Evolutionary conservation across 1,284 basidiomycete genomes (phyloP).

Genomic region (Bondarzewia mesenterica): DNA sequence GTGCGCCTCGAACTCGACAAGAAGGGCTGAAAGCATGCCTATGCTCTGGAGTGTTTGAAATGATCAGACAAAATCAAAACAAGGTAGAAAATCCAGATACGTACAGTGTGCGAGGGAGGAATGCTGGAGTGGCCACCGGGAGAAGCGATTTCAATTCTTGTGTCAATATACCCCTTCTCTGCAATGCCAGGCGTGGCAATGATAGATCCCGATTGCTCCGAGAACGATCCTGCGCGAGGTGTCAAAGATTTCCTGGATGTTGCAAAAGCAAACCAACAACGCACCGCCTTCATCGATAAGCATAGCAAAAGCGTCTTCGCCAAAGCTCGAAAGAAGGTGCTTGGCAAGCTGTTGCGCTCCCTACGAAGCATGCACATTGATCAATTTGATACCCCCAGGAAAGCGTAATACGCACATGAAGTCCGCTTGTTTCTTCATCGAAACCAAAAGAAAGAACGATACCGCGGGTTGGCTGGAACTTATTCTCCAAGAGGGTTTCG

Average conservation of each 20-base stretch:
- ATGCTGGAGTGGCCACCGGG: conserved; percentile 63
- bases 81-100: conserved; percentile 5
- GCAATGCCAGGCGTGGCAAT: conserved; percentile 44
- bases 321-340: conserved; percentile 42
- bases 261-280: conserved; percentile 10
- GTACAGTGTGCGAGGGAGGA: conserved; percentile 49
- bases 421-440: conserved; percentile 59
- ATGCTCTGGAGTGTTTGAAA: conserved; percentile 31
- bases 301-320: conserved; percentile 44
- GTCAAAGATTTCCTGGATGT: too few species aligned
- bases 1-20: conserved; percentile 43
- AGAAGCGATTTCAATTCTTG: conserved; percentile 43
- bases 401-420: conserved; percentile 25
- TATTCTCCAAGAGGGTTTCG: conserved; percentile 44
- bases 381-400: conserved; percentile 8
- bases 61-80: neutral
- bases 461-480: conserved; percentile 42
- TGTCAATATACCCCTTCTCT: conserved; percentile 62
- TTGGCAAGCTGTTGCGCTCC: conserved; percentile 40
- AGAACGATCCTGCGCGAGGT: conserved; percentile 28
- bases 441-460: conserved; percentile 62
- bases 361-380: conserved; percentile 18
- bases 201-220: conserved; percentile 26
- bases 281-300: conserved; percentile 45
- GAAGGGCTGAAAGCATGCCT: conserved; percentile 43